A percentile compares a stretch with the other conserved stretches of the same genome.
phyloP scores from a whole-genome alignment of 1,284 basidiomycete species.

The Acaromyces ingoldii region DNA sequence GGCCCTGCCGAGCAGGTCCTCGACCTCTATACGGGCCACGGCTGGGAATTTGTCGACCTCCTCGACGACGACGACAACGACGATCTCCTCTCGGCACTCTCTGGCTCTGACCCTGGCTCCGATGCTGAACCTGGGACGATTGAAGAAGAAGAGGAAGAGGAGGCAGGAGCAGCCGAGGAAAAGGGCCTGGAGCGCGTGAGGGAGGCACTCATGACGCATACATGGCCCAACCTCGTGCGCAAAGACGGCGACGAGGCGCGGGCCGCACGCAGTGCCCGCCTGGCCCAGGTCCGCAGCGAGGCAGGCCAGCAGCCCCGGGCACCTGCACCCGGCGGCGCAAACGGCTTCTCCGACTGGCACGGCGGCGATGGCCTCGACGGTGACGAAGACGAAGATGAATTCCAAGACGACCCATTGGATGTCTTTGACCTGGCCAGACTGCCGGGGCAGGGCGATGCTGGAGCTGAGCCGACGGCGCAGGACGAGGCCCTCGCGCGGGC shows the following conservation, averaged over 20 bases:
- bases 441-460: conserved; percentile 5
- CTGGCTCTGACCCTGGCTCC: conserved; percentile 21
- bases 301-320: no score
- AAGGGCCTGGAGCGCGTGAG: conserved; percentile 33
- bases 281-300: no score
- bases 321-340: no score
- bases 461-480: neutral
- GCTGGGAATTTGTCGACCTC: conserved; percentile 39
- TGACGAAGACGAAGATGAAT: neutral
- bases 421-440: neutral
- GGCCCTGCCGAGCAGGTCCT: conserved; percentile 15
- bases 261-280: neutral
- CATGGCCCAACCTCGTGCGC: conserved; percentile 31
- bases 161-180: conserved; percentile 12
- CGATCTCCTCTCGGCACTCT: no score
- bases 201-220: conserved; percentile 36
- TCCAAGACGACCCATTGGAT: neutral
- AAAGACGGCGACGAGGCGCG: conserved; percentile 12
- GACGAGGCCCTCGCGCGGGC: conserved; percentile 9
- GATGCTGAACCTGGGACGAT: conserved; percentile 4
- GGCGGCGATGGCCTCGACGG: neutral
- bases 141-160: conserved; percentile 13
- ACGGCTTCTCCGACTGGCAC: neutral
- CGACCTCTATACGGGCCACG: conserved; percentile 30
- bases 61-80: neutral